These are phyloP conservation scores for Nepenthes mirabilis DNA, from an alignment of 148 eudicot species.

Conservation along the genomic window DNA sequence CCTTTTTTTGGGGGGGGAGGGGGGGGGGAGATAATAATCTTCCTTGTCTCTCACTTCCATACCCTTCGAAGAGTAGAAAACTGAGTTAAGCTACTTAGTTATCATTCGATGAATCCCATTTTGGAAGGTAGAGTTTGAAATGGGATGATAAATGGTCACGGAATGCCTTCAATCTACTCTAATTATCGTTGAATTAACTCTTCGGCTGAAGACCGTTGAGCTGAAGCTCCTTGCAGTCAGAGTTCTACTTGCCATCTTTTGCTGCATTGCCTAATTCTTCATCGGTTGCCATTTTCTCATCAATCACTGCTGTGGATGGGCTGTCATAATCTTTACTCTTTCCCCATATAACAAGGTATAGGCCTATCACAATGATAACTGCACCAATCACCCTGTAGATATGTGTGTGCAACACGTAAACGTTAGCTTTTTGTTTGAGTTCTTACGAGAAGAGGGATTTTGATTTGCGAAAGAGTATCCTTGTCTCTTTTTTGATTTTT, in stretches of 20 bases:
- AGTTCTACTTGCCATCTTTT: conserved; percentile 5
- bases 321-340: conserved; percentile 45
- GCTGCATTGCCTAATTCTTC: conserved; percentile 10
- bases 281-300: conserved; percentile 16
- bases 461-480: too few species aligned
- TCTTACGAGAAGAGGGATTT: background rate
- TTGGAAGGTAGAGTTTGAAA: too few species aligned
- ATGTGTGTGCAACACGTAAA: background rate
- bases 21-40: too few species aligned
- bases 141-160: too few species aligned
- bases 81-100: too few species aligned
- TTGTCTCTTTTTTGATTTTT: too few species aligned
- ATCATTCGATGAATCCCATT: too few species aligned
- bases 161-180: too few species aligned
- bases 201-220: background rate
- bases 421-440: background rate
- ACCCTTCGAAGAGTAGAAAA: too few species aligned
- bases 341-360: conserved; percentile 66
- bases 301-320: conserved; percentile 6
- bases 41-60: too few species aligned
- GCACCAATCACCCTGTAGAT: conserved; percentile 54
- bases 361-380: conserved; percentile 37
- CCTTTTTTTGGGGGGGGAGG: too few species aligned
- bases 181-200: too few species aligned
- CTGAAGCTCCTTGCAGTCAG: background rate